A percentile compares a stretch with the other conserved stretches of the same genome.
Conservation (phyloP, 768 basidiomycete genomes). For the Termitomyces sp. region DNA sequence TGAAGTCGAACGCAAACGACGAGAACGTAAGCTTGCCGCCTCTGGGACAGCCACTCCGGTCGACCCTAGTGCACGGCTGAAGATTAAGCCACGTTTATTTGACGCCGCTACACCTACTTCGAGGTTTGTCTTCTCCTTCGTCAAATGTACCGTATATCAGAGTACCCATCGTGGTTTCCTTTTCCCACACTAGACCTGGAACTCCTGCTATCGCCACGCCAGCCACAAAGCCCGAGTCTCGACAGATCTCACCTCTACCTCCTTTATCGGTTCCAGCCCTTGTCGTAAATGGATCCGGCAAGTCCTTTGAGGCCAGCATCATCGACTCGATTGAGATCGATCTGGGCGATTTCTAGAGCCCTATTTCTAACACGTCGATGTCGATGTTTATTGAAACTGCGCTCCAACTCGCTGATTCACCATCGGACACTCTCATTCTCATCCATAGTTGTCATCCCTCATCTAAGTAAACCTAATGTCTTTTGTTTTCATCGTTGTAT, state of each 20-base stretch:
- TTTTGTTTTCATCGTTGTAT: conserved; percentile 6
- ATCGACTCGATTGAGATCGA: conserved; percentile 72
- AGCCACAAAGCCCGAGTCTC: conserved; percentile 21
- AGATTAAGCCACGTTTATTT: conserved; percentile 57
- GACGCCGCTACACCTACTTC: conserved; percentile 48
- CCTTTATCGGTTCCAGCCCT: conserved; percentile 15
- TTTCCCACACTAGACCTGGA: conserved; percentile 38
- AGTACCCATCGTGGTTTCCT: conserved; percentile 9
- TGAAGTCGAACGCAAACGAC: conserved; percentile 66
- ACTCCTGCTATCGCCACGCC: conserved; percentile 35
- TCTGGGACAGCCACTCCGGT: conserved; percentile 37
- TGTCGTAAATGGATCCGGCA: conserved; percentile 25
- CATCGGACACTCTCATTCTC: not conserved
- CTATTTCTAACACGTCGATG: not conserved
- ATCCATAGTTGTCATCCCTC: not conserved
- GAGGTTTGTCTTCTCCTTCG: conserved; percentile 44
- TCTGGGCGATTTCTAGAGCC: conserved; percentile 67
- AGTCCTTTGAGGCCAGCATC: conserved; percentile 52
- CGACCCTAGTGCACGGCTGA: conserved; percentile 68
- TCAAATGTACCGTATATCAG: not conserved
- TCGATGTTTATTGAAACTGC: not conserved
- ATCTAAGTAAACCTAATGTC: conserved; percentile 4
- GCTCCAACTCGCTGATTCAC: not conserved
- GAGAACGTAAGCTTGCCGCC: conserved; percentile 57
- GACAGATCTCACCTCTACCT: conserved; percentile 22